Conservation (phyloP, 805 yeast species). For the Grigorovia yakushimaensis region DNA sequence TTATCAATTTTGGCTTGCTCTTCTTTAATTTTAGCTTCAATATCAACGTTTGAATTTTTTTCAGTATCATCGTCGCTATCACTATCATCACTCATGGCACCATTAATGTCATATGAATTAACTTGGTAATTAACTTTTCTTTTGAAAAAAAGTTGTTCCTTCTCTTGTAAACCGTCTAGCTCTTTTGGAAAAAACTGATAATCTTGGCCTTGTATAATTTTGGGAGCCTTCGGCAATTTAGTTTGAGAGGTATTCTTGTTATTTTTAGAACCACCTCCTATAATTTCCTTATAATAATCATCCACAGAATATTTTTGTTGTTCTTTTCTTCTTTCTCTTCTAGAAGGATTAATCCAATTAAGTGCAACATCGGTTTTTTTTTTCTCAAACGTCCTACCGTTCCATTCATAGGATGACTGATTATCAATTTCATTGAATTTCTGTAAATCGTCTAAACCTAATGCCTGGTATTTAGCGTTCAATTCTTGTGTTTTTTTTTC, state of each 20-base stretch:
- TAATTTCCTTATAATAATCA: slow-evolving; percentile 63
- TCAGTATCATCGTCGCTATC: slow-evolving; percentile 39
- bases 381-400: slow-evolving; percentile 60
- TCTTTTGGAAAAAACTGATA: slow-evolving; percentile 62
- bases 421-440: slow-evolving; percentile 67
- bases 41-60: slow-evolving; percentile 21
- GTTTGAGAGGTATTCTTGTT: slow-evolving; percentile 33
- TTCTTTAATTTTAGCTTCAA: slow-evolving; percentile 16
- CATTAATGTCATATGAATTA: slow-evolving; percentile 51
- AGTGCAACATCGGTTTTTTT: slow-evolving; percentile 29
- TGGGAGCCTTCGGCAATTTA: slow-evolving; percentile 49
- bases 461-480: slow-evolving; percentile 70
- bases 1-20: slow-evolving; percentile 48
- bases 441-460: slow-evolving; percentile 90
- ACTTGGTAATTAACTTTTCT: slow-evolving; percentile 50
- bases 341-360: slow-evolving; percentile 63
- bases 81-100: slow-evolving; percentile 37
- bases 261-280: slow-evolving; percentile 27
- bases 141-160: slow-evolving; percentile 57
- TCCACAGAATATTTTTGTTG: slow-evolving; percentile 73
- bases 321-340: slow-evolving; percentile 52
- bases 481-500: slow-evolving; percentile 70
- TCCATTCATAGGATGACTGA: slow-evolving; percentile 92
- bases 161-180: slow-evolving; percentile 42
- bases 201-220: slow-evolving; percentile 52